Evolutionary conservation across 2,329 filamentous ascomycete species (phyloP).

Genomic region (Cordyceps cateniannulata): DNA sequence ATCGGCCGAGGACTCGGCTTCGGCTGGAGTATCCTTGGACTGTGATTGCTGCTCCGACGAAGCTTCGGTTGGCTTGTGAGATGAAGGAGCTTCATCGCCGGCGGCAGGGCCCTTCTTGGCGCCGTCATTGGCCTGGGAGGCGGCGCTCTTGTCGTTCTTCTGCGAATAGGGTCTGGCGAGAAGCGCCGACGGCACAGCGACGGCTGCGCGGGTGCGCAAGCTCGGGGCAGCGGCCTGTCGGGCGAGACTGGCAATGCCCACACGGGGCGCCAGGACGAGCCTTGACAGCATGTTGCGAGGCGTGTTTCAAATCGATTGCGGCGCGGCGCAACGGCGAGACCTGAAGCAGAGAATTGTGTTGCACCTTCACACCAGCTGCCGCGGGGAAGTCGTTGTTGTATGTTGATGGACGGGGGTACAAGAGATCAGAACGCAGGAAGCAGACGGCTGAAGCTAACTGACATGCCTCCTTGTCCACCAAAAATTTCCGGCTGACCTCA

Average conservation of each 20-base stretch:
- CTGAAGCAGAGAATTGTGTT: not conserved
- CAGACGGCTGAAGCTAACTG: not conserved
- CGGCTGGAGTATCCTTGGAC: constrained; percentile 14
- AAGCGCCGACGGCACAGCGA: constrained; percentile 13
- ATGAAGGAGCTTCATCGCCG: constrained; percentile 2
- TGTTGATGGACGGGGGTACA: not conserved
- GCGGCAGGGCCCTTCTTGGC: constrained; percentile 10
- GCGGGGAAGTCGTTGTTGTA: not conserved
- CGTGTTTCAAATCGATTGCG: constrained; percentile 8
- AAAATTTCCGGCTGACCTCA: constrained; percentile 15
- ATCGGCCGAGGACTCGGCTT: constrained; percentile 16
- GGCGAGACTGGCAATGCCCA: constrained; percentile 16
- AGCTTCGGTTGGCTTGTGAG: not conserved
- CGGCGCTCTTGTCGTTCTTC: constrained; percentile 10
- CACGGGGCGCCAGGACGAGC: constrained; percentile 13
- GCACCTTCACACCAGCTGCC: constrained; percentile 1
- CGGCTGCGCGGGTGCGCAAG: not conserved
- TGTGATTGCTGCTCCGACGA: not conserved
- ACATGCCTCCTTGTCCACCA: constrained; percentile 9
- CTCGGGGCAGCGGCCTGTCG: constrained; percentile 15
- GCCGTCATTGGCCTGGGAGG: constrained; percentile 12
- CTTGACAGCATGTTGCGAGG: constrained; percentile 18
- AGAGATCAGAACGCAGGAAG: not conserved
- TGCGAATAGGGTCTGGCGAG: constrained; percentile 15
- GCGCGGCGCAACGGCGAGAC: not conserved